A percentile compares a stretch with the other conserved stretches of the same genome.
Conservation (phyloP, 2,329 filamentous ascomycete species). For the Ceratocystis eucalypticola region DNA sequence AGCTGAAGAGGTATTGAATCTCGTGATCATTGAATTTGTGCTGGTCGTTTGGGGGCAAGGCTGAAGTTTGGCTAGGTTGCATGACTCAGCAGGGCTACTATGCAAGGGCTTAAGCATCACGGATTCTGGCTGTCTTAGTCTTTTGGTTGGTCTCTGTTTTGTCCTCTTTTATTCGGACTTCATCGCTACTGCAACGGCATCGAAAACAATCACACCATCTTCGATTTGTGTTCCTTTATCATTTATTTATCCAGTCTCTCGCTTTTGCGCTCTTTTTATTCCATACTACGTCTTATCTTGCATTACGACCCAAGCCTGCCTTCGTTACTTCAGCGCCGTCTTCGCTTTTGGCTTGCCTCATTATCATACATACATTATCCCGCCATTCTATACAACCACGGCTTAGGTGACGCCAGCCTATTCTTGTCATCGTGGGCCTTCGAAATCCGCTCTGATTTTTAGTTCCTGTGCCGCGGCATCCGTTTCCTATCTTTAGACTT, state of each 20-base stretch:
- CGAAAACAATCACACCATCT: not conserved
- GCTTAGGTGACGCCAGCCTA: not conserved
- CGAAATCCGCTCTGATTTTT: not conserved
- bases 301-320: not conserved
- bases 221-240: not conserved
- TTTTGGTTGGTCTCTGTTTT: not conserved
- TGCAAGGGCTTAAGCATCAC: not conserved
- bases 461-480: not conserved
- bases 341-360: not conserved
- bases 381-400: not conserved
- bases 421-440: not conserved
- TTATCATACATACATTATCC: not conserved
- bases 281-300: not conserved
- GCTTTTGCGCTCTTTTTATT: not conserved
- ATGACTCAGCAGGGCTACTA: conserved; percentile 5
- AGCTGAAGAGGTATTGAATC: not conserved
- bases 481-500: not conserved
- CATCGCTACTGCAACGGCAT: not conserved
- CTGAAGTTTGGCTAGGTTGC: not conserved
- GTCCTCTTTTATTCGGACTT: not conserved
- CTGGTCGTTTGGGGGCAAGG: not conserved
- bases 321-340: not conserved
- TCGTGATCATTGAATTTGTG: not conserved
- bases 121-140: not conserved
- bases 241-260: not conserved